Evolutionary conservation across 2,329 filamentous ascomycete genomes (phyloP), one percentile per base, ranked within the genome.

Genomic region (Ceratocystis smalleyi): DNA sequence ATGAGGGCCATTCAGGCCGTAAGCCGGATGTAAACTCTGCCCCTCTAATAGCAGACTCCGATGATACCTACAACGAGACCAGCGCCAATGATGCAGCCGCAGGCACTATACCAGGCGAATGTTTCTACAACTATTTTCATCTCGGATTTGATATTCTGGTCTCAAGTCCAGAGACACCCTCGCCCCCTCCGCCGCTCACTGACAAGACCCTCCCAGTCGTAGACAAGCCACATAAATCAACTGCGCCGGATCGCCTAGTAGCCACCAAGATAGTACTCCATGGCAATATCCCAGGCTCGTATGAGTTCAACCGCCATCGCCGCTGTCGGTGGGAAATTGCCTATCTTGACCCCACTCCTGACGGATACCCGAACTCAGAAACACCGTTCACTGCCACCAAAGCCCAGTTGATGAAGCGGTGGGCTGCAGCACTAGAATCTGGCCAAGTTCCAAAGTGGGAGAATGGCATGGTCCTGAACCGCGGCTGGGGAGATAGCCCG

Each of bases 101-200:
- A 1, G 77, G 78, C 68, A 76, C 79, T 72, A 69, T 84, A 2
- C 82, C 84, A 1, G 81, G 84, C 3, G 89, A 95, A 72, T 91
- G 86, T 68, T 99, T 97, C 73, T 96, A 94, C 75, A 97, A 97
- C 73, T 99, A 99, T 73, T 99, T 96, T 72, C 87, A 92, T 68
- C 86, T 96, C 67, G 94, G 94, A 1, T 95, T 99, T 71, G 94
- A 99, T 73, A 82, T 96, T 8, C 80, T 97, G 4, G 82, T 99
- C n/a, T 95, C 92, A 0, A 84, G 85, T 35, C 87, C 89, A 0
- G 83, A 83, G 0, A 72, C 79, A 4, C 78, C 86, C 3, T 88
- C 87, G 0, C 82, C 82, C 24, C 77, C 78, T 5, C 85, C 87
- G 0, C 87, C 85, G 12, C 78, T 4, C 77, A 72, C 66, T 63